Base-by-base conservation (phyloP, 768 basidiomycete genomes). In the Psilocybe tampanensis region DNA sequence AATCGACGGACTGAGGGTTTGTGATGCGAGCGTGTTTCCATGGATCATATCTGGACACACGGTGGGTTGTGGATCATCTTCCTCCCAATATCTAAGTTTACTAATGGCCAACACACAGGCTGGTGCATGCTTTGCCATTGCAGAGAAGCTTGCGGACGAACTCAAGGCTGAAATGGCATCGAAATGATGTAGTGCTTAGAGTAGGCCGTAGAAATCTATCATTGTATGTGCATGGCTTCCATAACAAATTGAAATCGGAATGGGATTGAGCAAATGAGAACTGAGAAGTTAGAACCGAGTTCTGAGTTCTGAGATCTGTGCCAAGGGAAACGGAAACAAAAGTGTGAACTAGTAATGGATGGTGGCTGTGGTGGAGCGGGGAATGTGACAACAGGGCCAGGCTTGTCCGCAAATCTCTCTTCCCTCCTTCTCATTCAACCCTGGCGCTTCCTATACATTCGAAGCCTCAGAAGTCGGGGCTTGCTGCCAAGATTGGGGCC, bases 31-130 rank as follows among this genome's bases (percentile, higher is more conserved):
- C 2, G 58, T 77, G 21, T 77, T 76, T 48, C 73, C 78, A 17
- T 68, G 60, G 60, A 72, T 77, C 53, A 66, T 76, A 50, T 74
- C 74, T 54, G 76, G 76, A 12, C 76, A 78, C 59, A 74, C 75
- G 47, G 75, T 74, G 52, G 55, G 61, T 59, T 47, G 56, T 60
- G 56, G 13, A 45, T 47, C 29, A n/a, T n/a, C n/a, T n/a, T n/a
- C n/a, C n/a, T n/a, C n/a, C n/a, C n/a, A n/a, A n/a, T n/a, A n/a
- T n/a, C 49, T 22, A 12, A 43, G 33, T 32, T n/a, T 12, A 8
- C 26, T 44, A 12, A 36, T 21, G 11, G 33, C 21, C 12, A 29
- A n/a, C n/a, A 17, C 22, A 19, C 56, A 73, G 72, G 68, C 73
- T 43, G 72, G 71, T 11, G 72, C 64, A 17, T 71, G 70, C 42